Base-by-base conservation (phyloP, 73 alveolate species). In the Paraurostyla sp. region DNA sequence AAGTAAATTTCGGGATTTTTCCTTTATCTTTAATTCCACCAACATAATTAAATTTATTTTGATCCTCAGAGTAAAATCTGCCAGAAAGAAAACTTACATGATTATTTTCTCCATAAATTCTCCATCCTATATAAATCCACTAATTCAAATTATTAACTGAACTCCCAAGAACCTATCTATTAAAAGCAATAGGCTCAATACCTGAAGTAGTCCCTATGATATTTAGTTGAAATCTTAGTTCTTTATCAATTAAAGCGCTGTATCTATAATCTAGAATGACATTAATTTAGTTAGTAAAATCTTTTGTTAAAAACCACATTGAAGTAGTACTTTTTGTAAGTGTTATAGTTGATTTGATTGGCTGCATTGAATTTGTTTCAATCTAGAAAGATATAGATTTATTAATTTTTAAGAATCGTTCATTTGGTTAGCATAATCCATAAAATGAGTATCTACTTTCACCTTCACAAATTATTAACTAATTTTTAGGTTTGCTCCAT, bases 361-460 rank as follows among this genome's bases (percentile, higher is more conserved):
- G n/a, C n/a, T n/a, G n/a, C n/a, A n/a, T n/a, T n/a, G n/a, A n/a
- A n/a, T n/a, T n/a, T n/a, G n/a, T n/a, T n/a, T n/a, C n/a, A n/a
- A n/a, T n/a, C n/a, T n/a, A n/a, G n/a, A n/a, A n/a, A n/a, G n/a
- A n/a, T n/a, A 65, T n/a, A 16, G 41, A 33, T 38, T 65, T 65
- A 13, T 65, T 65, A 4, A 65, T 56, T 38, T 65, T 65, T 38
- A 65, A 40, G 41, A 65, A 65, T 65, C 82, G 35, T 2, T 65
- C 82, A 38, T 58, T 65, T 18, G 82, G 60, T 1, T 6, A 35
- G 25, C 82, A 65, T 18, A 38, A 65, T 15, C 82, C 82, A 65
- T 65, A 65, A 16, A 35, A 13, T 0, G 82, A 65, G 25, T 65
- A 65, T 65, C 23, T 65, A 2, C 59, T 38, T 38, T 36, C 58